Conservation (phyloP, 768 basidiomycete genomes). For the Pleurotus tuoliensis region DNA sequence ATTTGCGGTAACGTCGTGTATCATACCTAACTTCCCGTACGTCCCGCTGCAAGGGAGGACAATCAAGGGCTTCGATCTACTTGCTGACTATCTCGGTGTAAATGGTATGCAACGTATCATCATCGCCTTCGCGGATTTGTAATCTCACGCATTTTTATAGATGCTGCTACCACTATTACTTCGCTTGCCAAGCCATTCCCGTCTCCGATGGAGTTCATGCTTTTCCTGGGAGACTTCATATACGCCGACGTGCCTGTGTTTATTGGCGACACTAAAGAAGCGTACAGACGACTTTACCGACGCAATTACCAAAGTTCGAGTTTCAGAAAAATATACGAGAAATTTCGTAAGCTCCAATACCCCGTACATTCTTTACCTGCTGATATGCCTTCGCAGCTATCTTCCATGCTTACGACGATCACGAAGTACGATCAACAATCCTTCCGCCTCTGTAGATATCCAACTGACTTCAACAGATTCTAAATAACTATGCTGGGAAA, state of each 20-base stretch:
- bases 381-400: slow-evolving; percentile 43
- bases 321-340: slow-evolving; percentile 65
- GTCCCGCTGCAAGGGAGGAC: slow-evolving; percentile 45
- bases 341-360: slow-evolving; percentile 49
- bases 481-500: slow-evolving; percentile 63
- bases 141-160: not conserved
- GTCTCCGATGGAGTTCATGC: slow-evolving; percentile 52
- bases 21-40: slow-evolving; percentile 73
- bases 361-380: not conserved
- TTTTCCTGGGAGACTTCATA: slow-evolving; percentile 74
- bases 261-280: slow-evolving; percentile 52
- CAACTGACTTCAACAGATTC: slow-evolving; percentile 33
- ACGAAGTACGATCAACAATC: slow-evolving; percentile 41
- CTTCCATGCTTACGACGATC: slow-evolving; percentile 70
- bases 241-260: slow-evolving; percentile 70
- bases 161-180: too few relatives aligned
- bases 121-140: not conserved
- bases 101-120: not conserved
- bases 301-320: slow-evolving; percentile 62
- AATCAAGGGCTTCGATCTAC: slow-evolving; percentile 63
- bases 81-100: slow-evolving; percentile 47
- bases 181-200: not conserved
- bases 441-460: not conserved
- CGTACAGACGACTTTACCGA: slow-evolving; percentile 64
- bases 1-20: slow-evolving; percentile 66